Conservation (phyloP, 257 asterid genomes). For the Fraxinus quadrangulata region DNA sequence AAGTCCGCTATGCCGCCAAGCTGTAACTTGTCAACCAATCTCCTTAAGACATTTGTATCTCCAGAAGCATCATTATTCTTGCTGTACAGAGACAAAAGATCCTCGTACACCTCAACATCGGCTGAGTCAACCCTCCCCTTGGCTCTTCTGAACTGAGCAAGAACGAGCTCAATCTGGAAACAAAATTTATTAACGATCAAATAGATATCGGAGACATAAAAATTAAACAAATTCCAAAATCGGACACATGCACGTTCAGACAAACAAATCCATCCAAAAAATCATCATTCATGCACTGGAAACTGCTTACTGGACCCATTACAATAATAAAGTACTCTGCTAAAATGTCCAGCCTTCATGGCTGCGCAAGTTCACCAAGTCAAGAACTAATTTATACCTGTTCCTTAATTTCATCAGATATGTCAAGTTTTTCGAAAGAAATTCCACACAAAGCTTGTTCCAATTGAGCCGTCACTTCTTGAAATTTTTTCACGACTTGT, state of each 20-base stretch:
- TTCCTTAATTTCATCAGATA: constrained; percentile 94
- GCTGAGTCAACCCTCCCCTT: constrained; percentile 86
- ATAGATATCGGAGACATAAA: neutral
- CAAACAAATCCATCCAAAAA: constrained; percentile 13
- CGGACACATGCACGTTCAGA: neutral
- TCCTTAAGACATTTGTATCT: constrained; percentile 56
- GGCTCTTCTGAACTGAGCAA: constrained; percentile 95
- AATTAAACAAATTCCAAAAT: constrained; percentile 1
- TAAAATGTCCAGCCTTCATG: constrained; percentile 7
- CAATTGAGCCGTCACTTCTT: constrained; percentile 71
- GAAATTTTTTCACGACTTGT: constrained; percentile 64
- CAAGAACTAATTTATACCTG: constrained; percentile 52
- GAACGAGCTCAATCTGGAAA: constrained; percentile 92
- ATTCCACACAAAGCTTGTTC: constrained; percentile 82
- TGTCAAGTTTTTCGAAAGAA: constrained; percentile 80
- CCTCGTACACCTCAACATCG: constrained; percentile 75
- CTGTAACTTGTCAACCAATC: constrained; percentile 79
- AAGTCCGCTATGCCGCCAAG: constrained; percentile 76
- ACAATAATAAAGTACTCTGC: constrained; percentile 7
- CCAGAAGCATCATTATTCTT: constrained; percentile 41
- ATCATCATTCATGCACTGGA: constrained; percentile 14
- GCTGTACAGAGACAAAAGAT: constrained; percentile 62
- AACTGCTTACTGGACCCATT: constrained; percentile 16
- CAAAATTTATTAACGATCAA: neutral
- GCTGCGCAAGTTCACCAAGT: constrained; percentile 11